These are phyloP conservation scores for Claviceps maximensis DNA, from an alignment of 2,329 filamentous ascomycete species.

Conservation along the genomic window DNA sequence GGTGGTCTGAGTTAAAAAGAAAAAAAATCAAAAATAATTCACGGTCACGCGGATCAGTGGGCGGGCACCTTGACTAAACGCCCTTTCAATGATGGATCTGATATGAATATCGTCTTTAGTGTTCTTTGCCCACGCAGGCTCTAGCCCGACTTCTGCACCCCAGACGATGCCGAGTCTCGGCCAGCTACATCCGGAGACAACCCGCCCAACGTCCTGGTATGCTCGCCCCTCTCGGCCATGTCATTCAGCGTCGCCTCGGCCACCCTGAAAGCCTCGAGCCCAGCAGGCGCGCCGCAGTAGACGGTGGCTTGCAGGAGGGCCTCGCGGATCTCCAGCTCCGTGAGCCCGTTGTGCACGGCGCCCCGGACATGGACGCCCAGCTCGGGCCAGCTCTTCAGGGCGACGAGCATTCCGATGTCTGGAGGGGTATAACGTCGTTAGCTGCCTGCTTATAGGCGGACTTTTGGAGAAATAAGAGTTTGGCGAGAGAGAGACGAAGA, in stretches of 20 bases:
- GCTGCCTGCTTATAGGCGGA: no score
- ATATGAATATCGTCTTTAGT: no score
- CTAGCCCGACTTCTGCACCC: no score
- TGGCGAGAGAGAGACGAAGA: no score
- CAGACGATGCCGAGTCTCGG: background rate
- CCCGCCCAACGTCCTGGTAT: background rate
- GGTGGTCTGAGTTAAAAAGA: no score
- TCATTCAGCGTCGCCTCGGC: conserved; percentile 14
- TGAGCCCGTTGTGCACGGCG: conserved; percentile 47
- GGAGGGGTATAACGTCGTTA: no score
- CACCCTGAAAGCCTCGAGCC: conserved; percentile 22
- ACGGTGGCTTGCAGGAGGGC: conserved; percentile 31
- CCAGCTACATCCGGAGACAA: background rate
- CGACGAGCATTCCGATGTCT: conserved; percentile 45
- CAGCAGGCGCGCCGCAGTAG: conserved; percentile 28
- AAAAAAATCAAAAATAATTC: no score
- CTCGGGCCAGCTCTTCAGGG: conserved; percentile 43
- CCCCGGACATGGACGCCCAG: conserved; percentile 47
- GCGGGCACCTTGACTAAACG: no score
- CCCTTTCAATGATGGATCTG: no score
- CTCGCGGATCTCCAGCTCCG: conserved; percentile 41
- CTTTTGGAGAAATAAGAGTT: no score
- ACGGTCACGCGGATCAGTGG: no score
- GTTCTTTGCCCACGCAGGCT: no score
- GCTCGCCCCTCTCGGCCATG: conserved; percentile 14